Evolutionary conservation across 371 early-diverging fungal species (phyloP), one percentile per base, ranked within the genome.

Genomic region (Enterospora canceri): DNA sequence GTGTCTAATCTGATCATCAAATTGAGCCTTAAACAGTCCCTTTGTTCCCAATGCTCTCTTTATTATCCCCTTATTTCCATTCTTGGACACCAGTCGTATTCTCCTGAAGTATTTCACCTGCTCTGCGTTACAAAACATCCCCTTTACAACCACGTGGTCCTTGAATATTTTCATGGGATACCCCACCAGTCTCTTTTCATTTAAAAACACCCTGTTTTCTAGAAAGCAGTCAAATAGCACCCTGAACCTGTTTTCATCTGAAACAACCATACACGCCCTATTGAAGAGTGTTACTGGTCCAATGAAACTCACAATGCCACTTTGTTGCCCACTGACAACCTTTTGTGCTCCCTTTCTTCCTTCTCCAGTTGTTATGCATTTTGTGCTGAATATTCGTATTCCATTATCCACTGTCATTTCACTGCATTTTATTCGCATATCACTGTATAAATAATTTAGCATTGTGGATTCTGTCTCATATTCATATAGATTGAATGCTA

Each of bases 21-120:
- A 80, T 65, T 78, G 75, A 30, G 75, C 76, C 54, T 78, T 80
- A 67, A 80, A 78, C 1, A 65, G 40, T 26, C 80, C 80, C 8
- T 76, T 58, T 47, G 71, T 67, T 4, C 80, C 80, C 35, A 80
- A 56, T 18, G 80, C 66, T 65, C 68, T 67, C 48, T 74, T 78
- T 18, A 80, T 76, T 53, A 60, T 70, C 21, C 80, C 80, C 0
- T 30, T 33, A 33, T 68, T 76, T 18, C 58, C 49, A 15, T 62
- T 60, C 50, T 61, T 61, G 8, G 73, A 58, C 32, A 73, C 63
- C 4, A 80, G 40, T 61, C 56, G 55, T 0, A 78, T 66, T 47
- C 74, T 71, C 50, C 61, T 68, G 62, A 76, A 80, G 67, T 75
- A 75, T 51, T 70, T 24, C 48, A 80, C 80, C 59, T 80, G 76